Evolutionary conservation across 495 filamentous ascomycete genomes (phyloP).

Genomic region (Hypoxylon intermedium): DNA sequence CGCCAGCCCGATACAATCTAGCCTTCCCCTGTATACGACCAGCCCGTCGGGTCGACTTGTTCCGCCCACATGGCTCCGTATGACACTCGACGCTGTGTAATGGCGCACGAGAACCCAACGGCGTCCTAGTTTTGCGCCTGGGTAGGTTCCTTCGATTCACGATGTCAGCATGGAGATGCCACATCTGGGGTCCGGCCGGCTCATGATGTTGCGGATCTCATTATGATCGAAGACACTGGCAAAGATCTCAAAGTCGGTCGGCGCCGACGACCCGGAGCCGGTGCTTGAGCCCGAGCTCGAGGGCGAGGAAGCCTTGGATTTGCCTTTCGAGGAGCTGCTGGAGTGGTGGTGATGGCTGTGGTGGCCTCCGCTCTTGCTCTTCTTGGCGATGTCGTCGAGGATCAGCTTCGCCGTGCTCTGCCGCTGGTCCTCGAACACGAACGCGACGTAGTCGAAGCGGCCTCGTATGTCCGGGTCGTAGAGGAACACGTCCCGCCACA

Average conservation of each 20-base stretch:
- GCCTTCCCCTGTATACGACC: conserved; percentile 14
- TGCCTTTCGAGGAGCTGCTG: conserved; percentile 46
- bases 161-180: conserved; percentile 53
- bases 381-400: conserved; percentile 56
- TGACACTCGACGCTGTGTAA: conserved; percentile 40
- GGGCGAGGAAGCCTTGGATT: conserved; percentile 40
- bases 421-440: conserved; percentile 66
- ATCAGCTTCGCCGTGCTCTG: conserved; percentile 56
- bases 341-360: conserved; percentile 11
- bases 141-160: conserved; percentile 19
- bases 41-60: conserved; percentile 33
- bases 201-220: conserved; percentile 51
- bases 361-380: conserved; percentile 44
- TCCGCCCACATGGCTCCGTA: conserved; percentile 35
- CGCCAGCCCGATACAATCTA: neutral
- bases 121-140: neutral
- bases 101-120: conserved; percentile 28
- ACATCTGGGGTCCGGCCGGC: conserved; percentile 54
- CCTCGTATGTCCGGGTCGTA: conserved; percentile 71
- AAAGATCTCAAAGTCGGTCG: conserved; percentile 56
- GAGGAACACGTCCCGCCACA: conserved; percentile 73
- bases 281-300: conserved; percentile 34
- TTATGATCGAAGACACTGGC: conserved; percentile 46
- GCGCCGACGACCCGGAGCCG: conserved; percentile 15
- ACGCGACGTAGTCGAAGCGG: conserved; percentile 71